These are phyloP conservation scores for Plantago coronopus DNA, from an alignment of 305 asterid species.

Conservation along the genomic window DNA sequence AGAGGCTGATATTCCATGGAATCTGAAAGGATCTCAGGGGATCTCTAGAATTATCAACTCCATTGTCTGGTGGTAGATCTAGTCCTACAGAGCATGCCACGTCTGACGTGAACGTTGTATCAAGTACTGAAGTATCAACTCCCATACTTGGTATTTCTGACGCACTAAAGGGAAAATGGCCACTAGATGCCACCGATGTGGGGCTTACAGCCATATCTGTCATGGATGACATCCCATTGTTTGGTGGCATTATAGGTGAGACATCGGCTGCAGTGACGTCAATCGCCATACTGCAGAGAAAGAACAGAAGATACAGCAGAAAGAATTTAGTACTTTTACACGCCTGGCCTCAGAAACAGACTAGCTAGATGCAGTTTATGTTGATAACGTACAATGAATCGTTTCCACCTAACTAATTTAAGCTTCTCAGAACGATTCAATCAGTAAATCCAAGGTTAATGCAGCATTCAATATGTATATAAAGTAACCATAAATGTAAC, in stretches of 20 bases:
- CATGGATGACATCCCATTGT: constrained; percentile 66
- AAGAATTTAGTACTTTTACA: background rate
- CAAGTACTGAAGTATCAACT: constrained; percentile 75
- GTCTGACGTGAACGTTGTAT: constrained; percentile 81
- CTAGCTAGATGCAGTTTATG: background rate
- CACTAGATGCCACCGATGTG: constrained; percentile 85
- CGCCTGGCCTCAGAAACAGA: background rate
- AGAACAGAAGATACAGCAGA: constrained; percentile 13
- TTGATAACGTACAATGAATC: background rate
- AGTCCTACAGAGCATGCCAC: constrained; percentile 74
- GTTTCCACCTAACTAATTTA: background rate
- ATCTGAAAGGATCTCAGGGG: constrained; percentile 76
- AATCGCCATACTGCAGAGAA: constrained; percentile 52
- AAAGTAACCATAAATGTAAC: background rate
- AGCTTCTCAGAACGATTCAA: background rate
- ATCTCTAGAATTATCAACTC: constrained; percentile 82
- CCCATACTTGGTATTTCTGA: constrained; percentile 87
- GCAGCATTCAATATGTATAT: background rate
- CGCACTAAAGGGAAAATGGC: constrained; percentile 79
- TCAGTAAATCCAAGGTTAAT: background rate
- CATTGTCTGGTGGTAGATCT: constrained; percentile 81
- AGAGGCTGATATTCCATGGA: constrained; percentile 90
- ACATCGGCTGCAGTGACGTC: constrained; percentile 49
- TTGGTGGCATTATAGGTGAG: constrained; percentile 60
- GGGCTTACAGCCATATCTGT: constrained; percentile 90